A percentile compares a stretch with the other conserved stretches of the same genome.
Evolutionary conservation across 2,329 filamentous ascomycete species (phyloP).

Genomic region (Coleophoma cylindrospora): DNA sequence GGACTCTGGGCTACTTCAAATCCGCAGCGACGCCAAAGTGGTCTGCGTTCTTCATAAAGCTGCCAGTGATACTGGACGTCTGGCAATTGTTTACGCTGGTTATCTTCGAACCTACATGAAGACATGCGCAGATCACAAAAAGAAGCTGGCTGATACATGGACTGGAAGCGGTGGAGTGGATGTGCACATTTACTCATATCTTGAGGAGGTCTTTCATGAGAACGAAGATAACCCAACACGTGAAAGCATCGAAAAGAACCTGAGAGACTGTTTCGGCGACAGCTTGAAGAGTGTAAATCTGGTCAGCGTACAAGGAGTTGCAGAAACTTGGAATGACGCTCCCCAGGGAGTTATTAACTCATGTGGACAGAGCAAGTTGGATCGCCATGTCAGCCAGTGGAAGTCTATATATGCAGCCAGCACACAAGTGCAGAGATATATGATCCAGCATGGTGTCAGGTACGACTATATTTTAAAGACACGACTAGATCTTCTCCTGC

Average conservation of each 20-base stretch:
- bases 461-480: constrained; percentile 1
- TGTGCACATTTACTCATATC: constrained; percentile 14
- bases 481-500: not conserved
- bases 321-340: constrained; percentile 7
- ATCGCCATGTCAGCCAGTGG: constrained; percentile 13
- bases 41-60: constrained; percentile 11
- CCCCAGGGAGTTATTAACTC: constrained; percentile 6
- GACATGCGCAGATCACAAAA: constrained; percentile 12
- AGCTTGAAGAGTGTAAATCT: constrained; percentile 12
- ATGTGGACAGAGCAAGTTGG: constrained; percentile 8
- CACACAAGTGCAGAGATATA: constrained; percentile 1
- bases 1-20: constrained; percentile 13
- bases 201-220: constrained; percentile 12
- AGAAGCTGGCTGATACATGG: constrained; percentile 14
- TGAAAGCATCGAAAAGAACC: constrained; percentile 10
- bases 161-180: constrained; percentile 13
- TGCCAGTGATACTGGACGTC: constrained; percentile 11
- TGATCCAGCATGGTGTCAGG: constrained; percentile 1
- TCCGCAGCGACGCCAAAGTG: constrained; percentile 9
- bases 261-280: constrained; percentile 11
- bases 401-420: constrained; percentile 1
- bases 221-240: constrained; percentile 3
- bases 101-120: constrained; percentile 15
- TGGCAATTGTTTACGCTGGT: constrained; percentile 14
- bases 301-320: constrained; percentile 5